Base-by-base conservation (phyloP, 192 early-diverging fungal genomes). In the Coemansia sp. region DNA sequence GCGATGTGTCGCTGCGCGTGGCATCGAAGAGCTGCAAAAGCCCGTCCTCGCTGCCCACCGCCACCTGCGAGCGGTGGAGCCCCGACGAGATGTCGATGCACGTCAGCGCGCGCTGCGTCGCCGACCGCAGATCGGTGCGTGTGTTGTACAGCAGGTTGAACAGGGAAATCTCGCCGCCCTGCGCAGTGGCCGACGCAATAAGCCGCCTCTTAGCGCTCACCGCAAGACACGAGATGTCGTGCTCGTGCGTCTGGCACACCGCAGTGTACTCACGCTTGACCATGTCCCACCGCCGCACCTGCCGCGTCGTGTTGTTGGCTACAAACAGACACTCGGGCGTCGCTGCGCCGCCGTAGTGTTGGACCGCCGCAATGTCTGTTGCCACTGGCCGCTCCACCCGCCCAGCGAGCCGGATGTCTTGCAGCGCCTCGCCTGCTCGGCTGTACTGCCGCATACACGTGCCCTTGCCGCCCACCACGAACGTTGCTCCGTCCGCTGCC, bases 231-330 rank as follows among this genome's bases (percentile, higher is more conserved):
- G 79, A 72, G 12, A 81, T 81, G 23, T 61, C 66, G 59, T 66
- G 64, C 39, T 67, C 64, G 61, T 79, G 77, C 9, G 71, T 79
- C 64, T 71, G 77, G 57, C 77, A 79, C n/a, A 56, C 56, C 1
- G 63, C 40, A 0, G 60, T 63, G 37, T 64, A 79, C 30, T 74
- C 65, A 16, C 39, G 58, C 18, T 65, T 62, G 16, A 68, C 68
- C 70, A 74, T 70, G 58, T 79, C 72, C 71, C 72, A 79, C 4
- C 72, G 64, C n/a, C 72, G 71, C 58, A 79, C 77, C 55, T 79
- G 71, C 35, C 53, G 28, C 12, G 51, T 63, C n/a, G 72, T 58
- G 68, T 71, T 74, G 65, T 71, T 68, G 3, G 71, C 77, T 16
- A 79, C 63, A 68, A 74, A 79, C 58, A 79, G 52, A 7, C 58